Evolutionary conservation across 345 rosid species (phyloP).

Genomic region (Carallia pectinifolia): DNA sequence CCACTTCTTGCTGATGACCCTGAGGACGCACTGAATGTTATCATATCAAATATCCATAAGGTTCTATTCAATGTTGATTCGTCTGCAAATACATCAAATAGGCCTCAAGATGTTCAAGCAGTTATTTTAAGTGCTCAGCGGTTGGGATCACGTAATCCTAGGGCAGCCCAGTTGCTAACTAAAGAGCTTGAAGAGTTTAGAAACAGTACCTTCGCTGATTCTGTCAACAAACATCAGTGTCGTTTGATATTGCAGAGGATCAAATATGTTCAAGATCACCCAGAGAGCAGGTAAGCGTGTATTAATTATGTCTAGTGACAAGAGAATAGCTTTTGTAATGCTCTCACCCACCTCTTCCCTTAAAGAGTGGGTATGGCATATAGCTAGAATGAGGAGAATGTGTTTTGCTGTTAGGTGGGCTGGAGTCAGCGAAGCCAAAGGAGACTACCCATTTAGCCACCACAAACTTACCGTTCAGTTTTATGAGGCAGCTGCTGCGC

Average conservation of each 20-base stretch:
- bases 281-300: conserved; percentile 65
- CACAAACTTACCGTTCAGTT: conserved; percentile 97
- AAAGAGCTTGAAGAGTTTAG: conserved; percentile 98
- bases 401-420: conserved; percentile 74
- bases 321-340: neutral
- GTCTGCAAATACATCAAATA: conserved; percentile 70
- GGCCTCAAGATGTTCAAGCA: conserved; percentile 95
- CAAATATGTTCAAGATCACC: conserved; percentile 63
- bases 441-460: conserved; percentile 99
- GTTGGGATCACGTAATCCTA: conserved; percentile 77
- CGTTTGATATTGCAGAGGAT: conserved; percentile 90
- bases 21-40: conserved; percentile 82
- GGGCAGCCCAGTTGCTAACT: conserved; percentile 73
- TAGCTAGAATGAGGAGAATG: conserved; percentile 13
- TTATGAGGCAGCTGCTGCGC: conserved; percentile 96
- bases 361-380: neutral
- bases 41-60: conserved; percentile 77
- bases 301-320: no score
- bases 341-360: neutral
- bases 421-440: conserved; percentile 94
- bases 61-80: conserved; percentile 82
- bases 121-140: conserved; percentile 84
- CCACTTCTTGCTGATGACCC: conserved; percentile 99
- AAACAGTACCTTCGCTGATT: conserved; percentile 69
- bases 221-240: conserved; percentile 93